Evolutionary conservation across 2,329 filamentous ascomycete species (phyloP), one percentile per base, ranked within the genome.

Genomic region (Paecilomyces variotii): DNA sequence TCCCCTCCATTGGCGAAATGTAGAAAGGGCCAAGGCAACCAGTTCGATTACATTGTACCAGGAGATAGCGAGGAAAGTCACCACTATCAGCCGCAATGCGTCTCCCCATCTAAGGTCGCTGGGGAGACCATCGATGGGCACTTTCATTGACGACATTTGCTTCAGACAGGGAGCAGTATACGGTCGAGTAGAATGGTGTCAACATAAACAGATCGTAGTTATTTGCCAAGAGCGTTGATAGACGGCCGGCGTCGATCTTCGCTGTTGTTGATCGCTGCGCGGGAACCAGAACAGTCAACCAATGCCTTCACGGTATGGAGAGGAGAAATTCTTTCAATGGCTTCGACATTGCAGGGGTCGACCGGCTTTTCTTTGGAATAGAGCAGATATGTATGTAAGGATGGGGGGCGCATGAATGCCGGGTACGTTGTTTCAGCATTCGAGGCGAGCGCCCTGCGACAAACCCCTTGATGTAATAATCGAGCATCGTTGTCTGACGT

Each of bases 1-100:
- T 1, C 74, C 74, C 28, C 65, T 65, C 63, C 70, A 74, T 26
- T 72, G 70, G 12, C 68, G 69, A 61, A 78, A 78, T 1, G 72
- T 76, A 2, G 66, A 64, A 11, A 74, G 69, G n/a, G 75, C 68
- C 45, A 74, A 67, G 9, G 77, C 58, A n/a, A 73, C 65, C 9
- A 78, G 65, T 61, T 78, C 77, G 57, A 74, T 53, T 1, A 81
- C 80, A 12, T 88, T 79, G 63, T 77, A 78, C 26, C 69, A 70
- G 30, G 75, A 68, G 6, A 84, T 71, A 24, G 68, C 63, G 59
- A 73, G 70, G 58, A 74, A 74, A 19, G 68, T 64, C 14, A 71
- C 56, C 1, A 73, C 59, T 1, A 61, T 62, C 57, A 68, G 64
- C 55, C 67, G 64, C 11, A 70, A 59, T 2, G 60, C 56, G 10